Base-by-base conservation (phyloP, 1,284 basidiomycete species). In the Vanrija sp. region DNA sequence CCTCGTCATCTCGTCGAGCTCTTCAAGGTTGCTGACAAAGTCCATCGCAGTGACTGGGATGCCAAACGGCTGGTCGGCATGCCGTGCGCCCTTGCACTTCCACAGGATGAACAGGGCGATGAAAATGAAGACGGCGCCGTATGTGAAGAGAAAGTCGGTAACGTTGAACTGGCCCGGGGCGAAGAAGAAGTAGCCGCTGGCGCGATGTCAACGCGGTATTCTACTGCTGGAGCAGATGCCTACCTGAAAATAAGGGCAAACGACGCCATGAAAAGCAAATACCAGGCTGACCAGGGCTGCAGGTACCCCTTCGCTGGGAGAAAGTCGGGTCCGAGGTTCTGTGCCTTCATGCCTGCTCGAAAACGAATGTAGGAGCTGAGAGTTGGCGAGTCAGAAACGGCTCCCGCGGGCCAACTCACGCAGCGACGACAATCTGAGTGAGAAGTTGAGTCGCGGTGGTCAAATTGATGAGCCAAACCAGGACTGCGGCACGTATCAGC, bases 121-220 rank as follows among this genome's bases (percentile, higher is more conserved):
- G 43, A 73, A 69, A 52, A 73, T 64, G 55, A 69, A 72, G 43
- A 66, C 53, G 47, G 63, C 61, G 6, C 65, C 68, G 53, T 72
- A 69, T 28, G 63, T 43, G 14, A 46, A 50, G 14, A 53, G 43
- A 42, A 51, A 51, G 9, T 8, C 19, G 25, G 44, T 29, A 23
- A 18, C 19, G 28, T 29, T 39, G 25, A 46, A 53, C 21, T 12
- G 18, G 44, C 49, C 46, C 2, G 54, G 52, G 2, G 51, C 49
- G 60, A 68, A 66, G 58, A 66, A 58, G 52, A 65, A 28, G 57
- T 61, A n/a, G 59, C 57, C 23, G 60, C 57, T 59, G 38, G n/a
- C 6, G 19, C 34, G 38, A 26, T 28, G 21, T 23, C 21, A 23
- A 5, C 21, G 21, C 21, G n/a, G n/a, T n/a, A 23, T 23, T 23